A percentile compares a stretch with the other conserved stretches of the same genome.
Evolutionary conservation across 305 asterid genomes (phyloP).

Genomic region (Fraxinus platypoda): DNA sequence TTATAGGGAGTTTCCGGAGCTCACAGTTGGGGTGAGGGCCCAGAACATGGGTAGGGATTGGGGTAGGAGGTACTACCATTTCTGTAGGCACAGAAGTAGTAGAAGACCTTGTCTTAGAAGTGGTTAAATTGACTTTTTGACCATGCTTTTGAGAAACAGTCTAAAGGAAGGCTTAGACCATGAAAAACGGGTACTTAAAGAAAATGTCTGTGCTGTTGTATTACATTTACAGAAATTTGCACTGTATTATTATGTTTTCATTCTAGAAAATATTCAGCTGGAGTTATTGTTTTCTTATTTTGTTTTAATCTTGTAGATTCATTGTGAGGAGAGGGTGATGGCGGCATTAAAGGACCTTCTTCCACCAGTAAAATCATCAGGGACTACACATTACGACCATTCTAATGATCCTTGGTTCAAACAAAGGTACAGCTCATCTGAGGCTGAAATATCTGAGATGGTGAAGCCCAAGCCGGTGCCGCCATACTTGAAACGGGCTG

Average conservation of each 20-base stretch:
- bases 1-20: neutral
- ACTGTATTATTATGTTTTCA: neutral
- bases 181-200: neutral
- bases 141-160: neutral
- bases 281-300: neutral
- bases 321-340: conserved; percentile 16
- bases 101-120: neutral
- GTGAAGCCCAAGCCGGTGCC: conserved; percentile 60
- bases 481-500: conserved; percentile 64
- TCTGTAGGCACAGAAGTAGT: neutral
- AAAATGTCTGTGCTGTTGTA: neutral
- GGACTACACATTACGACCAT: conserved; percentile 37
- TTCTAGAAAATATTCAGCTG: neutral
- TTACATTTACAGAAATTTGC: neutral
- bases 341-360: conserved; percentile 44
- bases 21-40: neutral
- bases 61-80: neutral
- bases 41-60: neutral
- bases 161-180: neutral
- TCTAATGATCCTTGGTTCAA: conserved; percentile 53
- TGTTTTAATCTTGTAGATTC: neutral
- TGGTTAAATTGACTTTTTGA: neutral
- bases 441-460: neutral
- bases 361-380: conserved; percentile 35
- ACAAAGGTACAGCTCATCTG: conserved; percentile 32